Conservation (phyloP, 2,329 filamentous ascomycete genomes). For the Colletotrichum karsti region DNA sequence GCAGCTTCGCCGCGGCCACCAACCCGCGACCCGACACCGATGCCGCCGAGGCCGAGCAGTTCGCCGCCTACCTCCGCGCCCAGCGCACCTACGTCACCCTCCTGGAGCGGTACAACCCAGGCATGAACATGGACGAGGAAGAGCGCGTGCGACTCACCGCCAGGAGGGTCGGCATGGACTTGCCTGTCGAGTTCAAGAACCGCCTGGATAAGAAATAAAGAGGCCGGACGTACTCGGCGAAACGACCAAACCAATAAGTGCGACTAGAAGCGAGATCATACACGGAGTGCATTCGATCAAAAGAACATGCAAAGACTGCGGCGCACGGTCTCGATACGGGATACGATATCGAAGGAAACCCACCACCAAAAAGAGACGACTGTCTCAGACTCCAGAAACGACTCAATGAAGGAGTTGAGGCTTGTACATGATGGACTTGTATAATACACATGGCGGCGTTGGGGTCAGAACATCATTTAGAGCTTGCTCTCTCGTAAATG, state of each 20-base stretch:
- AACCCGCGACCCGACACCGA: constrained; percentile 32
- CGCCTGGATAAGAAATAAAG: constrained; percentile 11
- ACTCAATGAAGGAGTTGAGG: background rate
- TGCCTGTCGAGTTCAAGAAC: constrained; percentile 71
- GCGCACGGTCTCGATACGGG: no score
- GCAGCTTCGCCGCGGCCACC: constrained; percentile 59
- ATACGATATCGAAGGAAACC: no score
- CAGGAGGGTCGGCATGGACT: constrained; percentile 86
- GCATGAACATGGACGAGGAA: constrained; percentile 86
- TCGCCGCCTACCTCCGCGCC: constrained; percentile 81
- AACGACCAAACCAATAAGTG: background rate
- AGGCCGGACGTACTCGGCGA: background rate
- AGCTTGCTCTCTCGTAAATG: background rate
- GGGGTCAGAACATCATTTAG: background rate
- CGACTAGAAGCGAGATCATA: background rate
- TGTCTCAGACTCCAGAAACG: no score
- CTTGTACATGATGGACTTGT: constrained; percentile 1
- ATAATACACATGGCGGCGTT: constrained; percentile 15
- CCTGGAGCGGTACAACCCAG: constrained; percentile 92
- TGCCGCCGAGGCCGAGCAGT: constrained; percentile 72
- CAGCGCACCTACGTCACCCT: constrained; percentile 85
- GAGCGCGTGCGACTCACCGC: constrained; percentile 87
- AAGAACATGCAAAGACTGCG: no score
- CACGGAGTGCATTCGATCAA: background rate
- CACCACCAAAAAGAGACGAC: no score